Evolutionary conservation across 1,139 yeast species (phyloP).

Genomic region (Geotrichum phurueaensis): DNA sequence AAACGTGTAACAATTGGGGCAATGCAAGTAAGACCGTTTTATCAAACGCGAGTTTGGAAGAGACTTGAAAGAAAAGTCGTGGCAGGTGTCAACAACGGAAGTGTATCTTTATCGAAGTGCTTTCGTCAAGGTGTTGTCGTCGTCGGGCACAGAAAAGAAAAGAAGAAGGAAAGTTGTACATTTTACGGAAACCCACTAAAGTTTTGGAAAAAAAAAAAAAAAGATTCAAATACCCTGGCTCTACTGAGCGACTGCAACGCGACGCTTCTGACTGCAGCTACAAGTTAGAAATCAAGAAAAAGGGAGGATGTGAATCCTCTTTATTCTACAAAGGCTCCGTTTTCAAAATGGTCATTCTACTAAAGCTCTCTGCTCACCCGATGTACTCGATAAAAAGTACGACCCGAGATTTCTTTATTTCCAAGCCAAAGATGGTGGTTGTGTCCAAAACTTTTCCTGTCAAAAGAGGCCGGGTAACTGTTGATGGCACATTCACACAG

Average conservation of each 20-base stretch:
- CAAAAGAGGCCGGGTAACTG: background rate
- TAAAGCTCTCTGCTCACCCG: background rate
- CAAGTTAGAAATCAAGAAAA: background rate
- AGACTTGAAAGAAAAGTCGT: background rate
- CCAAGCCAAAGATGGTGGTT: background rate
- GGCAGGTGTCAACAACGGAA: background rate
- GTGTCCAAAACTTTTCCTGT: background rate
- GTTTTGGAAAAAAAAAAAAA: background rate
- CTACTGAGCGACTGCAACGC: background rate
- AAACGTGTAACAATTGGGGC: background rate
- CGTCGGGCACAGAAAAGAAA: background rate
- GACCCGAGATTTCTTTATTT: background rate
- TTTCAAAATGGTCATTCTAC: too few relatives aligned
- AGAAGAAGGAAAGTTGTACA: background rate
- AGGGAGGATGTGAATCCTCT: too few relatives aligned
- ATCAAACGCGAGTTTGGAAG: background rate
- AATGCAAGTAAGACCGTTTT: background rate
- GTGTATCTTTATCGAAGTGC: background rate
- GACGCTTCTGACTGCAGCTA: background rate
- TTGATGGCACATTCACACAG: background rate
- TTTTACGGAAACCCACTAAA: background rate
- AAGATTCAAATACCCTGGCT: background rate
- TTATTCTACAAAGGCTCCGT: too few relatives aligned
- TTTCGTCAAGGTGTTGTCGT: background rate
- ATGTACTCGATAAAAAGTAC: background rate